Base-by-base conservation (phyloP, 176 grass and related monocot genomes). In the Triticum monococcum region DNA sequence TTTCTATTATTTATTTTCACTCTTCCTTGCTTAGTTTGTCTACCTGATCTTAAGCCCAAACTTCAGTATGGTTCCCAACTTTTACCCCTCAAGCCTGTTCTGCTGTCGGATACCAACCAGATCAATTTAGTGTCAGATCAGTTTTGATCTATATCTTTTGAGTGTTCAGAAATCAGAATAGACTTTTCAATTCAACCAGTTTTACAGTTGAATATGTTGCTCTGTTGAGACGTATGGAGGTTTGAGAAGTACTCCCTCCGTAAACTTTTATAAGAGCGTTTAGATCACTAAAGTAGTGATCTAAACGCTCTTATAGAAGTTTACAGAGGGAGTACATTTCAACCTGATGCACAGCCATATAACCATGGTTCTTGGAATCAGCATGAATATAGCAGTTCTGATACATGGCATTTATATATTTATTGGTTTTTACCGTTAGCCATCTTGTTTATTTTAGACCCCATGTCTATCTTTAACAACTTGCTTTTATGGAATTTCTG, bases 141-240 rank as follows among this genome's bases (percentile, higher is more conserved):
- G 3, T 67, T 81, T 68, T 50, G 22, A 12, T 76, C 33, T 81
- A 10, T 85, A 32, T 78, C 70, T 36, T 73, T 85, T 76, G 68
- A 45, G 62, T 20, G 24, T 85, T 81, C 12, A 37, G 36, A 37
- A 37, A 37, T 8, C 13, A 30, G 64, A 54, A 43, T 81, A 70
- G 22, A 56, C 30, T 70, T 82, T 57, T 70, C 4, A 23, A 35
- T 68, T 68, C 3, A 81, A 81, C 40, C 45, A 56, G 18, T 56
- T 82, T 35, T 75, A 18, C 23, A 75, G 12, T 50, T 50, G 24
- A 75, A 17, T 50, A 48, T 48, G 72, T 30, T 75, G 43, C 24
- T 75, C 24, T 30, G 24, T 25, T 30, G 72, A 43, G 69, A 74
- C 12, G 22, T 46, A 46, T 74, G 71, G 20, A 57, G 52, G 52